Evolutionary conservation across 148 eudicot species (phyloP), one percentile per base, ranked within the genome.

Genomic region (Mesembryanthemum crystallinum): DNA sequence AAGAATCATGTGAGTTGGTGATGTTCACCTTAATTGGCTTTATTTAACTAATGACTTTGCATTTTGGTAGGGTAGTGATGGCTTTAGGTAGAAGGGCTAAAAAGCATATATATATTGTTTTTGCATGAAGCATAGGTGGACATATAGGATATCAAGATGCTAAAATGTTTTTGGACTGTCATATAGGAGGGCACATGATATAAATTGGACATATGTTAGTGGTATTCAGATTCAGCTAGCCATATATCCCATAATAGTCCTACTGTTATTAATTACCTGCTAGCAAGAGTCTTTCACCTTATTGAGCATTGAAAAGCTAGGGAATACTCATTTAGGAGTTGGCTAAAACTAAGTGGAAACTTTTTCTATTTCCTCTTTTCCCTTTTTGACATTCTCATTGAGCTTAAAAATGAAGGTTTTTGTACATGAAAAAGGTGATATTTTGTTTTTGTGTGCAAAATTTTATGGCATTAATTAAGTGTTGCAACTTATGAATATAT

Each of bases 141-240:
- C 76, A 79, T 61, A 51, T 13, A 73, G 64, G 71, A 76, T 71
- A n/a, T 69, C 29, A 61, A 75, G 75, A 80, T 75, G 78, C 78
- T 32, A 71, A 43, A 28, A 64, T 39, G 25, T 54, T 76, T 35
- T 69, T 70, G 82, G 83, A 80, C 23, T 66, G 76, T 58, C 72
- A 58, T 76, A 72, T 72, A 72, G 65, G 76, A 71, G 66, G 72
- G 76, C 83, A 81, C 83, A 76, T 76, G 83, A 80, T n/a, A 21
- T 45, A 72, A 43, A 76, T 76, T 65, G 80, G 80, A 76, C 69
- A 76, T 76, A 71, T 72, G 69, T 72, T 81, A 81, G 83, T 76
- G 80, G 67, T 76, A 55, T 81, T 81, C 83, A 52, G 29, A 81
- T 71, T 81, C 76, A 81, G 61, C 80, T 79, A 76, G 71, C 66